A percentile compares a stretch with the other conserved stretches of the same genome.
Conservation (phyloP, 805 yeast species). For the Saturnispora serradocipensis region DNA sequence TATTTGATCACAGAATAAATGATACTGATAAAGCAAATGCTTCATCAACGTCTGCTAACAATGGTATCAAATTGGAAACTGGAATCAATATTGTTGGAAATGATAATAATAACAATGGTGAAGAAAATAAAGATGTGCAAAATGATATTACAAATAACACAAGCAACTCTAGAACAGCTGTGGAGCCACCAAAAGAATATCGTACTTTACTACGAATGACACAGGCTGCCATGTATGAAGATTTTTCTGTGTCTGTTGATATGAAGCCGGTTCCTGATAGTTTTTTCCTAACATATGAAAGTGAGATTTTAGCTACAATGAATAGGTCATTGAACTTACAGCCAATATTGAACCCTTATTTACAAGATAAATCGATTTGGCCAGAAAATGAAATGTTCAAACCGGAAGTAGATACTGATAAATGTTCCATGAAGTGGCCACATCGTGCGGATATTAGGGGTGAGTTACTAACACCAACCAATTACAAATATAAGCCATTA, state of each 20-base stretch:
- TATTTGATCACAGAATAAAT: slow-evolving; percentile 71
- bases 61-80: background rate
- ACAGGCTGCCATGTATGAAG: slow-evolving; percentile 73
- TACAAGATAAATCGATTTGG: slow-evolving; percentile 34
- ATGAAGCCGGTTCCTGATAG: slow-evolving; percentile 68
- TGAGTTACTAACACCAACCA: slow-evolving; percentile 17
- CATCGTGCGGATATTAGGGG: slow-evolving; percentile 34
- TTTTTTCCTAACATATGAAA: slow-evolving; percentile 71
- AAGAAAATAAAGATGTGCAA: background rate
- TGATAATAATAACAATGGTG: background rate
- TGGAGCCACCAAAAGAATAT: slow-evolving; percentile 58
- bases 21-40: slow-evolving; percentile 13
- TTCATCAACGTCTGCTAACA: background rate
- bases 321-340: slow-evolving; percentile 68
- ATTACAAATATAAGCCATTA: slow-evolving; percentile 29
- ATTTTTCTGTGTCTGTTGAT: slow-evolving; percentile 77
- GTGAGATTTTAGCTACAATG: slow-evolving; percentile 75
- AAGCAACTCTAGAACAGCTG: slow-evolving; percentile 1
- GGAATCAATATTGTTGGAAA: background rate
- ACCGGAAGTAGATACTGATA: slow-evolving; percentile 31
- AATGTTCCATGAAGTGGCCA: slow-evolving; percentile 26
- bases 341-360: slow-evolving; percentile 64
- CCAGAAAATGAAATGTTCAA: slow-evolving; percentile 35
- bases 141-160: background rate
- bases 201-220: slow-evolving; percentile 75